phyloP scores from a whole-genome alignment of 1,284 basidiomycete genomes.

The Ceratobasidium sp. region DNA sequence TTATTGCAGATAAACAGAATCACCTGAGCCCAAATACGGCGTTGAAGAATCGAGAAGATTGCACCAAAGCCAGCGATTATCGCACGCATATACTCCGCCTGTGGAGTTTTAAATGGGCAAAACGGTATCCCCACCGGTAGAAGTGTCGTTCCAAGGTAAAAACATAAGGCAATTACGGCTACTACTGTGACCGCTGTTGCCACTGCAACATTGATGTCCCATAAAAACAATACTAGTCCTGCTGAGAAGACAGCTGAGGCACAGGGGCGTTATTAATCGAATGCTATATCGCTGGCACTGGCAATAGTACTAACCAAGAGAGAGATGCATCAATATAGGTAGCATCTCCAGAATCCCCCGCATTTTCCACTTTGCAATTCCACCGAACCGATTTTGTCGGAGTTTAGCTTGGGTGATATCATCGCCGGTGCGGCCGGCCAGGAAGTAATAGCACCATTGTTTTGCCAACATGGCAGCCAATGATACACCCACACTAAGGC shows the following conservation, averaged over 20 bases:
- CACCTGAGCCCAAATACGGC: too few species aligned
- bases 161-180: background rate
- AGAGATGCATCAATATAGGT: conserved; percentile 24
- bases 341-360: too few species aligned
- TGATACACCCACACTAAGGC: conserved; percentile 1
- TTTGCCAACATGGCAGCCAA: conserved; percentile 15
- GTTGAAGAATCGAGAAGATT: too few species aligned
- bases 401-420: conserved; percentile 9
- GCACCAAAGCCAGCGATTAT: too few species aligned
- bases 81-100: background rate
- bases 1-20: too few species aligned
- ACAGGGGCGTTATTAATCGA: background rate
- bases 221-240: conserved; percentile 6
- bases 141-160: conserved; percentile 4
- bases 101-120: conserved; percentile 16
- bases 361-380: conserved; percentile 10
- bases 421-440: background rate
- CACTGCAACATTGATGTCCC: conserved; percentile 12
- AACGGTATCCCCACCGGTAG: background rate
- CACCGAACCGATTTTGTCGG: conserved; percentile 3
- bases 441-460: conserved; percentile 23
- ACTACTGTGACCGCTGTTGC: conserved; percentile 3
- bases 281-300: background rate
- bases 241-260: conserved; percentile 6
- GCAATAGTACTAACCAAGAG: background rate